These are phyloP conservation scores for Phaffomyces antillensis DNA, from an alignment of 805 yeast species.

Conservation along the genomic window DNA sequence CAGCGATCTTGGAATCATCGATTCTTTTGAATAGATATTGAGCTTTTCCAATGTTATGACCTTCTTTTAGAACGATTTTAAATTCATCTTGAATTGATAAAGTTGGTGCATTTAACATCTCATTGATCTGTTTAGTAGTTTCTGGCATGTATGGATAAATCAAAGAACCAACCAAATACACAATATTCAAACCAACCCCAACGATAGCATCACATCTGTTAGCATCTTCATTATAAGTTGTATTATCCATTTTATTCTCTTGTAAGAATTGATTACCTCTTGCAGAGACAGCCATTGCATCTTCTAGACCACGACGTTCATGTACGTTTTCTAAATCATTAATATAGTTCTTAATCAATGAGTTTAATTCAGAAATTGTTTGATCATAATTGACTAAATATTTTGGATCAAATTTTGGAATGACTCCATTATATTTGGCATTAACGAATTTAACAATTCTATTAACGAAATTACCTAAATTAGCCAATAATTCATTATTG, in stretches of 20 bases:
- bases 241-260: slow-evolving; percentile 91
- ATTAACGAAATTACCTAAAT: slow-evolving; percentile 94
- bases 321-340: slow-evolving; percentile 70
- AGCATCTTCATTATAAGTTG: slow-evolving; percentile 67
- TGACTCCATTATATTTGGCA: slow-evolving; percentile 87
- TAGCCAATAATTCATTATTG: slow-evolving; percentile 89
- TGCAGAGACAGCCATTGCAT: slow-evolving; percentile 84
- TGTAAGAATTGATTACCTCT: slow-evolving; percentile 95
- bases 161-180: slow-evolving; percentile 78
- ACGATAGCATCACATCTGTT: slow-evolving; percentile 86
- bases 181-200: slow-evolving; percentile 82
- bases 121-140: slow-evolving; percentile 58
- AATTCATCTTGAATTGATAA: slow-evolving; percentile 73
- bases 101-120: slow-evolving; percentile 78
- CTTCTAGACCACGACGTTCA: slow-evolving; percentile 83
- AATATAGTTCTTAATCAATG: slow-evolving; percentile 53
- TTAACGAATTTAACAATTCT: slow-evolving; percentile 83
- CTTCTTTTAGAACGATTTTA: slow-evolving; percentile 58
- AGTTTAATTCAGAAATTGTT: slow-evolving; percentile 51
- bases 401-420: slow-evolving; percentile 56
- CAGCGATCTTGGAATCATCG: slow-evolving; percentile 80
- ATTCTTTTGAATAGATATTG: slow-evolving; percentile 89
- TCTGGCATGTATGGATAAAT: slow-evolving; percentile 89
- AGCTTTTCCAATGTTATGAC: slow-evolving; percentile 87
- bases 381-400: slow-evolving; percentile 41